Base-by-base conservation (phyloP, 2,329 filamentous ascomycete species). In the Sarocladium strictum region DNA sequence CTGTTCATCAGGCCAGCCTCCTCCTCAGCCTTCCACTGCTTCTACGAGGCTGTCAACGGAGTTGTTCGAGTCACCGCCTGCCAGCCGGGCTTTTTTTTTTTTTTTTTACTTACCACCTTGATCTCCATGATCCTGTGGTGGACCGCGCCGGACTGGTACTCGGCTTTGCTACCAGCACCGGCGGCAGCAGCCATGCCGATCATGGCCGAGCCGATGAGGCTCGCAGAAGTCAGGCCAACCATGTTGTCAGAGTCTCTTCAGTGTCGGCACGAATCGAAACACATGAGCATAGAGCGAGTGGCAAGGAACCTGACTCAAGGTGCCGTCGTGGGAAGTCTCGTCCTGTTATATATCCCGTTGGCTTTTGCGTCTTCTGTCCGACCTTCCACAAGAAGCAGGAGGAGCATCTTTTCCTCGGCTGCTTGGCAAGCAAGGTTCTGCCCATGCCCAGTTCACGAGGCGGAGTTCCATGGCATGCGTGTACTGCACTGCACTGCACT, bases 1-100 rank as follows among this genome's bases (percentile, higher is more conserved):
- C 67, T 69, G 9, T 67, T 61, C 55, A 72, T 70, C 2, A 59
- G 56, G 27, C 71, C 71, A 10, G 65, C 61, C 4, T 61, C 67
- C 23, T 63, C 60, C 35, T 71, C 67, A 23, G 60, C 62, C 6
- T 60, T 64, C 69, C 69, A 71, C 53, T 64, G 63, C 37, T 58
- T 63, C 66, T 67, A 17, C 1, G 17, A 14, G 47, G 35, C 14
- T 50, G 33, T 38, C 12, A 15, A 10, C 12, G 12, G 29, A 24
- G 9, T 15, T 33, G n/a, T 12, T 15, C n/a, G 17, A 38, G n/a
- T n/a, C n/a, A n/a, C n/a, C n/a, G n/a, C n/a, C n/a, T n/a, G n/a
- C n/a, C n/a, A n/a, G n/a, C n/a, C n/a, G n/a, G n/a, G n/a, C n/a
- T n/a, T n/a, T n/a, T n/a, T n/a, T n/a, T n/a, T n/a, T n/a, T n/a